Evolutionary conservation across 1,284 basidiomycete genomes (phyloP), one percentile per base, ranked within the genome.

Genomic region (Hypsizygus ulmarius): DNA sequence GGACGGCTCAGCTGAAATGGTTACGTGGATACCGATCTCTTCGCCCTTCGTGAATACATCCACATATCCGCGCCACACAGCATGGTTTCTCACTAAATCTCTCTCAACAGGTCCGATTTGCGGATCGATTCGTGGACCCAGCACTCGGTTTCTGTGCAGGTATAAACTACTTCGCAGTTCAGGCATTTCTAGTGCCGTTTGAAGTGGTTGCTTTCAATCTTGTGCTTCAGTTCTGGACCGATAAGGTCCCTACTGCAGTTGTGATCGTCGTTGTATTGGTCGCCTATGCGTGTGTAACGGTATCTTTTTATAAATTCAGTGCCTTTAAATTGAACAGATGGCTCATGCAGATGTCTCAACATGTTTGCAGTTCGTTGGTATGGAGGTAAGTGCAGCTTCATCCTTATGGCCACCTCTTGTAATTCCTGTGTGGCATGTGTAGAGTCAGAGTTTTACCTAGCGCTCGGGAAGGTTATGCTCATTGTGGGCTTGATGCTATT

Each of bases 361-460:
- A 35, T 73, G 7, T 75, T 74, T 39, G 71, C 74, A 6, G 73
- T 75, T 7, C 65, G 64, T 34, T 74, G 65, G 55, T 77, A 75
- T 53, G 85, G 84, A 55, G 74, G 74, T 73, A 52, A 3, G 58
- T 46, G 21, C 14, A n/a, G 14, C 19, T 32, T 36, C 3, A 25
- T 3, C 11, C 39, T 48, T 27, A 7, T 47, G 14, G 18, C n/a
- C 14, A 9, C 3, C 14, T 19, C 5, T 49, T 16, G 12, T 42
- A 38, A 27, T 15, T 28, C 16, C 25, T 39, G 19, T 30, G 25
- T 41, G 7, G 37, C 28, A 27, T 28, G 15, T 19, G 27, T 32
- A 76, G 82, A 87, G 59, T 71, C 81, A 25, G 82, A 84, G 59
- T 81, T 81, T 58, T 77, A 76, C 73, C 64, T 78, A 8, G 65